These are phyloP conservation scores for Mantamonas sphyraenae DNA, from an alignment of 78 protist species.

Conservation along the genomic window DNA sequence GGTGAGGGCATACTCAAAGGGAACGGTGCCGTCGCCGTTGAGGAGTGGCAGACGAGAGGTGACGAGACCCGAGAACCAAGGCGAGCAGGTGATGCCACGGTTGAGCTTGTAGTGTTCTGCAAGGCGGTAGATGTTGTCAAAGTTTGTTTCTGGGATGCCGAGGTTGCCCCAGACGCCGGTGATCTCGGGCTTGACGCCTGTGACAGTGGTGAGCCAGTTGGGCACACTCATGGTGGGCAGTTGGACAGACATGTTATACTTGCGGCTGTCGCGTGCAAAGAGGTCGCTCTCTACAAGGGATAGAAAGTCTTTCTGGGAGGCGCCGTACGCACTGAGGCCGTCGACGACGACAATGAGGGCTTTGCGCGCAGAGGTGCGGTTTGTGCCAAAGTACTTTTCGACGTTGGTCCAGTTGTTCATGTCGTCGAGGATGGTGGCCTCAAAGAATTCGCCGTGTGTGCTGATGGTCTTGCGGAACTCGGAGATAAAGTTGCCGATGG, in stretches of 20 bases:
- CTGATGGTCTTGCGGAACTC: not conserved
- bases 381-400: not conserved
- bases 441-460: not conserved
- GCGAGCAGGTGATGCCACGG: slow-evolving; percentile 24
- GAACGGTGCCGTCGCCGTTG: slow-evolving; percentile 28
- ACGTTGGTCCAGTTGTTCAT: not conserved
- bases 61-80: slow-evolving; percentile 24
- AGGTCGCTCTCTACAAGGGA: not conserved
- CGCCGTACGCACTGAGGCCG: not conserved
- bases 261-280: not conserved
- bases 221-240: slow-evolving; percentile 28
- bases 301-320: not conserved
- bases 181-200: slow-evolving; percentile 19
- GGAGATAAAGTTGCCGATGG: not conserved
- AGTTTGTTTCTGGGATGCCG: slow-evolving; percentile 20
- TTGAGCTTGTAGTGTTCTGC: not conserved
- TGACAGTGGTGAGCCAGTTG: slow-evolving; percentile 27
- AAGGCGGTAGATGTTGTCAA: not conserved
- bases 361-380: not conserved
- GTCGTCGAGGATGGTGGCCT: not conserved
- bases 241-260: not conserved
- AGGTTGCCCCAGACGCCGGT: slow-evolving; percentile 24
- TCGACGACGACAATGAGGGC: not conserved
- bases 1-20: no score
- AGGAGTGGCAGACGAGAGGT: not conserved